Evolutionary conservation across 108 stramenopile species (phyloP).

Genomic region (Schizochytrium sp.): DNA sequence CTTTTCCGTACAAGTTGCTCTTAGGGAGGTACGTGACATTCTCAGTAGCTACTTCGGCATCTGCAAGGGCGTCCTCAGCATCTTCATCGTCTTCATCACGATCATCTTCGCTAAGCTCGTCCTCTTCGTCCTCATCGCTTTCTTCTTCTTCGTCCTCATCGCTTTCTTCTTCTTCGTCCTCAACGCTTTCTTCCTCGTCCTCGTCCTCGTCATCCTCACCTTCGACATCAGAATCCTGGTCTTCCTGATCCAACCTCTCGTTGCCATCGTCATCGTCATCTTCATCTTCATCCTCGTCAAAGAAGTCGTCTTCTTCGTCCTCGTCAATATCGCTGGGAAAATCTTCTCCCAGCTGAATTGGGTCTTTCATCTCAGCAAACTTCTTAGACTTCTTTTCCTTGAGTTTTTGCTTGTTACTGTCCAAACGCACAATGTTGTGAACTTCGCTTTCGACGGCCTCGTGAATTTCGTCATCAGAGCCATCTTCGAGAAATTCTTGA

Average conservation of each 20-base stretch:
- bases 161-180: slow-evolving; percentile 8
- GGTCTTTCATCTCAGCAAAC: no score
- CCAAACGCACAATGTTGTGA: not conserved
- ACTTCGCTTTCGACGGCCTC: slow-evolving; percentile 83
- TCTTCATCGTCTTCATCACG: not conserved
- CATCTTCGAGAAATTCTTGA: slow-evolving; percentile 78
- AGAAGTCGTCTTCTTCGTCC: not conserved
- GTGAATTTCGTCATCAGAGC: slow-evolving; percentile 81
- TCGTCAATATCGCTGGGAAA: no score
- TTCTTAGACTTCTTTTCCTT: no score
- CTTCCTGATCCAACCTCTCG: not conserved
- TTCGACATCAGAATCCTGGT: not conserved
- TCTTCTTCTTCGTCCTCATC: slow-evolving; percentile 42
- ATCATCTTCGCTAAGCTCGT: not conserved
- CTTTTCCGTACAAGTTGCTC: slow-evolving; percentile 14
- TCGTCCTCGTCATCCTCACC: slow-evolving; percentile 28
- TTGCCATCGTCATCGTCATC: not conserved
- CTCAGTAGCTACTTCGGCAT: not conserved
- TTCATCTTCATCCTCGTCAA: not conserved
- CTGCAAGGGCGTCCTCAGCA: slow-evolving; percentile 10
- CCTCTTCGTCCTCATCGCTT: not conserved
- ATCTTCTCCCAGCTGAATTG: no score
- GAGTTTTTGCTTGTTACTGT: not conserved
- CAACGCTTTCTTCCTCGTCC: not conserved
- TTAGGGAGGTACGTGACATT: slow-evolving; percentile 35